These are phyloP conservation scores for Talaromyces islandicus DNA, from an alignment of 2,329 filamentous ascomycete genomes.

Conservation along the genomic window DNA sequence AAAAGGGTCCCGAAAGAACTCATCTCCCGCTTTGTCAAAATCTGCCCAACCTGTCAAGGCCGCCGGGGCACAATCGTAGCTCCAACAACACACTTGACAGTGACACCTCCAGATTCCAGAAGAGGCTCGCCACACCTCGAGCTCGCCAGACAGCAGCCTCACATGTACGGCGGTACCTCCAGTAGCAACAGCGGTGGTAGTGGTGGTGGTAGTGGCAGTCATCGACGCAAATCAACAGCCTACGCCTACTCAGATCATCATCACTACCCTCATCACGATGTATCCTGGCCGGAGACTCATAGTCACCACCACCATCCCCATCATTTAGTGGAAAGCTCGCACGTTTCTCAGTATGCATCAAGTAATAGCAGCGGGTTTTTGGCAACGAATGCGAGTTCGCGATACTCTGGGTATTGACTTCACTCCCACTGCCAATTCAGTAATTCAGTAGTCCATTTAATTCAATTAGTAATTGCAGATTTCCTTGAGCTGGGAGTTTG, in stretches of 20 bases:
- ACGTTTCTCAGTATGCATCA: neutral
- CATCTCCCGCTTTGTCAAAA: conserved; percentile 47
- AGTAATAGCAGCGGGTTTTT: neutral
- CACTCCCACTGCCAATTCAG: neutral
- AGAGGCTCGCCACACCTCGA: conserved; percentile 33
- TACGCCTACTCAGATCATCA: neutral
- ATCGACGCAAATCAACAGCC: conserved; percentile 2
- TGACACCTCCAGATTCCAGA: conserved; percentile 36
- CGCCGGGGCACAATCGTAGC: conserved; percentile 33
- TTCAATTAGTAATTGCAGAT: neutral
- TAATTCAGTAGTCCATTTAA: neutral
- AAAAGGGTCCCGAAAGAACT: conserved; percentile 47
- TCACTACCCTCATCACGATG: neutral
- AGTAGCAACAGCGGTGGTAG: neutral
- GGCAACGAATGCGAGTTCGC: conserved; percentile 4
- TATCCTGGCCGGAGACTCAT: neutral
- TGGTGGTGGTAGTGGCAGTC: neutral
- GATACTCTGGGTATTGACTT: conserved; percentile 8
- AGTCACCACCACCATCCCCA: neutral
- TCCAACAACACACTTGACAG: conserved; percentile 26
- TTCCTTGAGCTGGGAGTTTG: neutral
- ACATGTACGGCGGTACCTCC: conserved; percentile 3
- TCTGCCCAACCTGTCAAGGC: conserved; percentile 45
- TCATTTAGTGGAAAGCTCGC: neutral
- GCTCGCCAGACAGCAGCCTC: conserved; percentile 21